Evolutionary conservation across 2,329 filamentous ascomycete species (phyloP).

Genomic region (Venturiaceae sp.): DNA sequence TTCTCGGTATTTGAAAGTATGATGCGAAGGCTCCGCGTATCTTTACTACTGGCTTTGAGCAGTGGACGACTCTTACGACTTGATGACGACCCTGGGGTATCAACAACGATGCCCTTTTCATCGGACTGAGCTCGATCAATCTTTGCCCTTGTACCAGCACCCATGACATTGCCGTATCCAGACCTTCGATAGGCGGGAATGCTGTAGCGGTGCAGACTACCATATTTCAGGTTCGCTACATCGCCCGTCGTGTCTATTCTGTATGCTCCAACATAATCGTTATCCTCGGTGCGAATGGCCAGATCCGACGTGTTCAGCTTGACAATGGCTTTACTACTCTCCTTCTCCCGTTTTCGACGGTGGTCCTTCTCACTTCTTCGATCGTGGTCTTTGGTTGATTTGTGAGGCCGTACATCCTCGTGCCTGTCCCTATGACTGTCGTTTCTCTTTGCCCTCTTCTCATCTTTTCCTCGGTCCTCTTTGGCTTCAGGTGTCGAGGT

Average conservation of each 20-base stretch:
- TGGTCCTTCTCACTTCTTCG: slow-evolving; percentile 2
- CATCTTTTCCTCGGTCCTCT: background rate
- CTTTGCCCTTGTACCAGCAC: slow-evolving; percentile 46
- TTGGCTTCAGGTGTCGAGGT: background rate
- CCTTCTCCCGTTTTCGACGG: background rate
- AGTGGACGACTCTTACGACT: slow-evolving; percentile 31
- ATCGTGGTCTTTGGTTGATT: slow-evolving; percentile 6
- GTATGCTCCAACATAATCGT: slow-evolving; percentile 34
- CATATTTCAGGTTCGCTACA: slow-evolving; percentile 63
- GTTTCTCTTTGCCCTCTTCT: background rate
- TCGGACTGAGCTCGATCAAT: slow-evolving; percentile 57
- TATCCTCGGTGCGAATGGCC: slow-evolving; percentile 4
- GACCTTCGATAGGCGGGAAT: slow-evolving; percentile 62
- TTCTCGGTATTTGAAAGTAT: background rate
- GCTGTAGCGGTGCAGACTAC: slow-evolving; percentile 59
- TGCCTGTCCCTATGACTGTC: background rate
- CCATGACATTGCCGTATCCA: slow-evolving; percentile 63
- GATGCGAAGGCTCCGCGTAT: background rate
- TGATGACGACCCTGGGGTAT: background rate
- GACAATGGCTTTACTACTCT: background rate
- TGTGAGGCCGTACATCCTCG: background rate
- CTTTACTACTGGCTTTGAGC: background rate
- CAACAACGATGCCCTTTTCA: slow-evolving; percentile 24
- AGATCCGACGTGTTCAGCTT: background rate
- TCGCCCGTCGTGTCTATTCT: slow-evolving; percentile 69